Evolutionary conservation across 2,329 filamentous ascomycete species (phyloP).

Genomic region (Microdochium trichocladiopsis): DNA sequence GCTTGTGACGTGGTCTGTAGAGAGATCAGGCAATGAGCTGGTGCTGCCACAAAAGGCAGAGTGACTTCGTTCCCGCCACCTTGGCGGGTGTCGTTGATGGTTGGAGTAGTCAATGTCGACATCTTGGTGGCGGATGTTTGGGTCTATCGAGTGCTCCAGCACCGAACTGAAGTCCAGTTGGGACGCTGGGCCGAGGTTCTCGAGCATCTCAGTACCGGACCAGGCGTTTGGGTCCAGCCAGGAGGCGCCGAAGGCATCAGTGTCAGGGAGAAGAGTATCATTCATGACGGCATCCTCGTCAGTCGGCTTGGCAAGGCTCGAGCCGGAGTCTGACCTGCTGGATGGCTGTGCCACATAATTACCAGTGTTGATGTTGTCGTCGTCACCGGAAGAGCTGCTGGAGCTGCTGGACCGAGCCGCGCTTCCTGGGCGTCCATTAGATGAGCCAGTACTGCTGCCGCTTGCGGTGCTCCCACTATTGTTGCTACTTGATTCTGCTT

Average conservation of each 20-base stretch:
- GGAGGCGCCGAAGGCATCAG: neutral
- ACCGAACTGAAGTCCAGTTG: neutral
- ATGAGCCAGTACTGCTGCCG: too few species aligned
- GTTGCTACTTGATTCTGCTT: neutral
- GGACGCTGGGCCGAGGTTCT: neutral
- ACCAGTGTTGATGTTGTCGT: neutral
- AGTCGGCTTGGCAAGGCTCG: too few species aligned
- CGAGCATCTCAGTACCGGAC: neutral
- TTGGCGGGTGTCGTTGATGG: neutral
- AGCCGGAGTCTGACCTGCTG: neutral
- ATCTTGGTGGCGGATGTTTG: neutral
- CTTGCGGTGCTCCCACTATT: too few species aligned
- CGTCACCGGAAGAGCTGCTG: neutral
- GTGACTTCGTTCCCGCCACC: neutral
- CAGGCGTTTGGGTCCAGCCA: neutral
- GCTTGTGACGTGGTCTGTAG: neutral
- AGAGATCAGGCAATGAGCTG: neutral
- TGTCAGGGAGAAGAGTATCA: neutral
- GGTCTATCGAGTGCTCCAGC: neutral
- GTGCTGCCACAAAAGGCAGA: neutral
- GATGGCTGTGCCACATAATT: neutral
- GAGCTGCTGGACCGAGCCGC: neutral
- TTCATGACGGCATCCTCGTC: too few species aligned
- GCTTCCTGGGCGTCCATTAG: neutral
- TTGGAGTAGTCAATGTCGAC: neutral